A percentile compares a stretch with the other conserved stretches of the same genome.
Evolutionary conservation across 1,284 basidiomycete genomes (phyloP).

Genomic region (Rhodotorula sp.): DNA sequence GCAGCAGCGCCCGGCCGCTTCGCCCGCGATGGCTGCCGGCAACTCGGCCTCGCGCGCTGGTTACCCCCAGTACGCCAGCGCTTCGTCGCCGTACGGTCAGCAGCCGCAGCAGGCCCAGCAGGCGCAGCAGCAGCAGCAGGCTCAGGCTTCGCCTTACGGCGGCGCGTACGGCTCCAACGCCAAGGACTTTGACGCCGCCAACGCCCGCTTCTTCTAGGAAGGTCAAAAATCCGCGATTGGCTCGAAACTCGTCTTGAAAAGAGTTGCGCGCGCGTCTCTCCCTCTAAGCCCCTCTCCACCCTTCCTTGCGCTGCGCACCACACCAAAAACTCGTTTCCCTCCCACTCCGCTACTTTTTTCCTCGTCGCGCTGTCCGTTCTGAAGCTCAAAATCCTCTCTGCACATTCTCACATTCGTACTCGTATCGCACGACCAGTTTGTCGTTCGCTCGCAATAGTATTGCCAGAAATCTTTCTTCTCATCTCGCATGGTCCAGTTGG

Average conservation of each 20-base stretch:
- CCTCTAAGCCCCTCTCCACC: not conserved
- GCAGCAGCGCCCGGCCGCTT: slow-evolving; percentile 13
- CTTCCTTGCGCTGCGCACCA: not conserved
- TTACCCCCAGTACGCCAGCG: not conserved
- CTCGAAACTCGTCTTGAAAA: no score
- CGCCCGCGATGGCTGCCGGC: not conserved
- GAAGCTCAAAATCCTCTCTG: not conserved
- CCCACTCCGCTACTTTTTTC: not conserved
- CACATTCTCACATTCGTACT: slow-evolving; percentile 2
- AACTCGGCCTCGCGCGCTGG: slow-evolving; percentile 2
- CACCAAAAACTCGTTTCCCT: not conserved
- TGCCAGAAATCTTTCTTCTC: not conserved
- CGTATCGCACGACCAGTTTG: not conserved
- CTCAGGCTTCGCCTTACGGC: slow-evolving; percentile 5
- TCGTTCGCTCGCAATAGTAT: not conserved
- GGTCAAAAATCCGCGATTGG: not conserved
- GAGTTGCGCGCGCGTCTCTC: no score
- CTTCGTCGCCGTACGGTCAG: slow-evolving; percentile 3
- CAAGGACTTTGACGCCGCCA: slow-evolving; percentile 15
- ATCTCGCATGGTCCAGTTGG: not conserved
- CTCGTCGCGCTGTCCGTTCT: not conserved
- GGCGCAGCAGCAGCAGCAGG: slow-evolving; percentile 8
- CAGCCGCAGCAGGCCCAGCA: slow-evolving; percentile 14
- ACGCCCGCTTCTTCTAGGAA: slow-evolving; percentile 16
- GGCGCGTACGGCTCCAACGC: slow-evolving; percentile 15